Percentiles rank a stretch among this genome's conserved stretches.
Conservation (phyloP, 352 stramenopile genomes). For the Phytophthora sp. region DNA sequence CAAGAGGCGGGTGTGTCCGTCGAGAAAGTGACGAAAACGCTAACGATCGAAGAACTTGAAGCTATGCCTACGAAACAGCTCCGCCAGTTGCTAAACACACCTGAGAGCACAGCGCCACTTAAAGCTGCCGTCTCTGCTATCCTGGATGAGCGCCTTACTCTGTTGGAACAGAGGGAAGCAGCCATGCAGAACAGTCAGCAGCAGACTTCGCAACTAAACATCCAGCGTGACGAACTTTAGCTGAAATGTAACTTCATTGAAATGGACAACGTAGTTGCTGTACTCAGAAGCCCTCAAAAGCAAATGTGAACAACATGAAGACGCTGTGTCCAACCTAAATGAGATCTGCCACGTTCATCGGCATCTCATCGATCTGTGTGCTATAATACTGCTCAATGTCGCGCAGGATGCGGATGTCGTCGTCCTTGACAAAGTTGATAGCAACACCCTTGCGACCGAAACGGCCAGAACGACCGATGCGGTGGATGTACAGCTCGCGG, state of each 20-base stretch:
- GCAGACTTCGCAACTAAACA: not conserved
- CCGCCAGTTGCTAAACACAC: conserved; percentile 40
- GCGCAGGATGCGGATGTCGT: conserved; percentile 95
- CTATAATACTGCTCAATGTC: conserved; percentile 99
- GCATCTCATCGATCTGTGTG: conserved; percentile 99
- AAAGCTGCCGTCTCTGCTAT: conserved; percentile 49
- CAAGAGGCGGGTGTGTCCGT: not conserved
- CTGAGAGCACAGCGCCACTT: conserved; percentile 41
- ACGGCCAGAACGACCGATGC: conserved; percentile 95
- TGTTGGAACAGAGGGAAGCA: conserved; percentile 42
- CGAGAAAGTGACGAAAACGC: conserved; percentile 39
- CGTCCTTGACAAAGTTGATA: conserved; percentile 98
- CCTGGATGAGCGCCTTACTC: conserved; percentile 53
- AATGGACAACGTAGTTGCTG: conserved; percentile 1
- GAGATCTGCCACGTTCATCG: conserved; percentile 98
- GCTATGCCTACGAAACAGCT: conserved; percentile 60
- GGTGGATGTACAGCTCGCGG: conserved; percentile 96
- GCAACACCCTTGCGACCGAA: conserved; percentile 97
- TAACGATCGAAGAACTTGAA: conserved; percentile 50
- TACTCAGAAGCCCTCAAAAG: conserved; percentile 83
- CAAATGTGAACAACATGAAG: not conserved
- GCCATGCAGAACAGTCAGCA: not conserved
- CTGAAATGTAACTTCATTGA: too few species aligned
- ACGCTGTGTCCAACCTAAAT: conserved; percentile 90
- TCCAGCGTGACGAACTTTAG: conserved; percentile 40